A percentile compares a stretch with the other conserved stretches of the same genome.
Conservation (phyloP, 257 asterid genomes). For the Capsicum chinense region DNA sequence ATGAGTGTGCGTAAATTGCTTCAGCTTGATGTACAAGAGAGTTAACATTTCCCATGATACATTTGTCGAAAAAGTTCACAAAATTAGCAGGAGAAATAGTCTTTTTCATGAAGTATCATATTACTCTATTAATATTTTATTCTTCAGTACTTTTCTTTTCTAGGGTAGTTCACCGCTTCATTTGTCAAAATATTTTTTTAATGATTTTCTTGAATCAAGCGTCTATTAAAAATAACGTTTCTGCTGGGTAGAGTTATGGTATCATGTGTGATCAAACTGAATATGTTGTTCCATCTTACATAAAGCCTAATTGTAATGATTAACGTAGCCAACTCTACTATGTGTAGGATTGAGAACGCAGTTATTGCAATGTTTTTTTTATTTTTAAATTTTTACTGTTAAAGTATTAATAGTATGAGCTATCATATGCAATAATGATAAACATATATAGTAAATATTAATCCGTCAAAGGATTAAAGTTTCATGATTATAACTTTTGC, state of each 20-base stretch:
- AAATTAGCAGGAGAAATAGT: not conserved
- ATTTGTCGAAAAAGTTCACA: not conserved
- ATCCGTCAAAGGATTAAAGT: not conserved
- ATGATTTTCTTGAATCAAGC: too few species aligned
- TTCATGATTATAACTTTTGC: not conserved
- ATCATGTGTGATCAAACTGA: not conserved
- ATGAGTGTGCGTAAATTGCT: not conserved
- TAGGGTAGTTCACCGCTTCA: not conserved
- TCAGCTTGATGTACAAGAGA: slow-evolving; percentile 4
- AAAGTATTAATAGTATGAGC: not conserved
- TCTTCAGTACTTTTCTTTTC: too few species aligned
- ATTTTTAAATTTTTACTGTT: not conserved
- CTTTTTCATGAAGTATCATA: too few species aligned
- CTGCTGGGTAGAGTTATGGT: too few species aligned
- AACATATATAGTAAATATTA: not conserved
- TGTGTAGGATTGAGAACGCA: not conserved
- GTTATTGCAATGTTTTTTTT: not conserved
- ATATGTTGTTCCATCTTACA: not conserved
- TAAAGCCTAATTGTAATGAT: not conserved
- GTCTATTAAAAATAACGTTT: too few species aligned
- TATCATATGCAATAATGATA: not conserved
- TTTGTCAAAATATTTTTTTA: too few species aligned
- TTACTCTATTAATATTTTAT: too few species aligned
- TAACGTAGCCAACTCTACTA: not conserved
- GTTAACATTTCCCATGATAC: not conserved